Base-by-base conservation (phyloP, 1,284 basidiomycete species). In the Irpex lacteus region DNA sequence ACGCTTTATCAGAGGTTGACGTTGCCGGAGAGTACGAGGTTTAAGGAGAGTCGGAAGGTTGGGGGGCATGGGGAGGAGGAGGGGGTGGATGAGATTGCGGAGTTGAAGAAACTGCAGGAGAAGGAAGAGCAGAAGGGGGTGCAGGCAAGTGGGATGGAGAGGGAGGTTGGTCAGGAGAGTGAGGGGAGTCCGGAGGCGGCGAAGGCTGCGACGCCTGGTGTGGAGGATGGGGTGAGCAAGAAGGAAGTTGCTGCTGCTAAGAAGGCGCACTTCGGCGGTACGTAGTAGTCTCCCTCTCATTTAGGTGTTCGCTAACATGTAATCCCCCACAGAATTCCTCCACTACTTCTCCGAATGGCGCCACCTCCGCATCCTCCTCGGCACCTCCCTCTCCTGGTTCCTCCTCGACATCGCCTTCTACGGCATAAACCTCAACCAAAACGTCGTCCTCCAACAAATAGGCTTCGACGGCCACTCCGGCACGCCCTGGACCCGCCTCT, bases 381-480 rank as follows among this genome's bases (percentile, higher is more conserved):
- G 82, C 21, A 83, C 83, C 2, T 81, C 79, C 65, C 44, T 67
- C 21, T 85, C 83, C 64, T 87, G 85, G 85, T 85, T 86, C 76
- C 66, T 85, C 57, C 72, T 85, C 60, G 85, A 86, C 66, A 77
- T 85, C 50, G 83, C 85, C 0, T 90, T 90, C 75, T 90, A 92
- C 74, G 90, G 91, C 3, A 89, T 92, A 77, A 92, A 91, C 75
- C 77, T 92, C 54, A 93, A 93, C 80, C 85, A 89, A 69, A 89
- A 87, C 69, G 87, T 91, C 68, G 90, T 91, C 11, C 80, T 91
- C 5, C 78, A 86, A 68, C 80, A 87, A 71, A 90, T 91, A 21
- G 88, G 88, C 3, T 90, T 82, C 65, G 88, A 80, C 63, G 89
- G 88, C 7, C 76, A 66, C 57, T 71, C 72, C 0, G 87, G 87